A percentile compares a stretch with the other conserved stretches of the same genome.
Evolutionary conservation across 108 stramenopile genomes (phyloP).

Genomic region (Nitzschia sp.): DNA sequence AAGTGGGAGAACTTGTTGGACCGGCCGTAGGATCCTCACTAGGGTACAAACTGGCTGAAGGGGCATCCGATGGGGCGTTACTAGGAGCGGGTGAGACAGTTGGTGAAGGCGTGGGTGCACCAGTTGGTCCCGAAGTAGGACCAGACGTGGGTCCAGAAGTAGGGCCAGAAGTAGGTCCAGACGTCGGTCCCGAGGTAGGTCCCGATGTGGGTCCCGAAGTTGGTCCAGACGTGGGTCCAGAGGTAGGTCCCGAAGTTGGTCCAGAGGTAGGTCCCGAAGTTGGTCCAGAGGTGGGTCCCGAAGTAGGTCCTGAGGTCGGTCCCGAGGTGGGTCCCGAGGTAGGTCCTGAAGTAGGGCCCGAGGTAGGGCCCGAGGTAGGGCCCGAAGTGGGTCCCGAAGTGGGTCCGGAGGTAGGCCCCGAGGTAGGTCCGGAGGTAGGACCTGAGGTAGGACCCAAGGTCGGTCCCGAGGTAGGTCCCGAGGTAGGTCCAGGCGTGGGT

Average conservation of each 20-base stretch:
- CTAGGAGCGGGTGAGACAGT: background rate
- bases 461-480: no score
- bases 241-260: background rate
- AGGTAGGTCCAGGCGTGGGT: no score
- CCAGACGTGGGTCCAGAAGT: no score
- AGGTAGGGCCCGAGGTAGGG: no score
- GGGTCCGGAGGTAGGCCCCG: background rate
- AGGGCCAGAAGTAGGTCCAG: no score
- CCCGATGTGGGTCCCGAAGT: background rate
- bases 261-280: background rate
- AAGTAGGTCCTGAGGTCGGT: background rate
- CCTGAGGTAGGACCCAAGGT: no score
- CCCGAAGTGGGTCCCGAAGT: no score
- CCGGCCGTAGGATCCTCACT: background rate
- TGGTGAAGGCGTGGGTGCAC: background rate
- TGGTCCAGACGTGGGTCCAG: background rate
- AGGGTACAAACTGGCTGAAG: background rate
- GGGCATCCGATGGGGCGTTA: background rate
- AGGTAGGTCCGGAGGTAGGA: slow-evolving; percentile 9
- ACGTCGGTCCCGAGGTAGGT: no score
- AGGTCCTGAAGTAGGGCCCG: no score
- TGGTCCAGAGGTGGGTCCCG: background rate
- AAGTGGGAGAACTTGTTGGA: background rate
- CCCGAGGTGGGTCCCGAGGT: background rate
- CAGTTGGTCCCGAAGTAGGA: no score